A percentile compares a stretch with the other conserved stretches of the same genome.
Conservation (phyloP, 1,284 basidiomycete genomes). For the Irpex sp. region DNA sequence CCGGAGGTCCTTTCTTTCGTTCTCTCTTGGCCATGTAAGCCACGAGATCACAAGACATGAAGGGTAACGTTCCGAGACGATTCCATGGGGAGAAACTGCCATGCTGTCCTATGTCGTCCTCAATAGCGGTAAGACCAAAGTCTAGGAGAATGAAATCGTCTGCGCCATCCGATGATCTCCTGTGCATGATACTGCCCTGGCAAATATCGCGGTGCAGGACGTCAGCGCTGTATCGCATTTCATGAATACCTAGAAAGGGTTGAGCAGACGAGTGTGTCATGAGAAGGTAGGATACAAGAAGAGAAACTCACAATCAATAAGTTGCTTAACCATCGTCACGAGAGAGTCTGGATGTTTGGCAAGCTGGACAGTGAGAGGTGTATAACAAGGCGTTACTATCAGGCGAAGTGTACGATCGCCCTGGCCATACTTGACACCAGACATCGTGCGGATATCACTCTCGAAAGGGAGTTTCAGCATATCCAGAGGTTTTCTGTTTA, state of each 20-base stretch:
- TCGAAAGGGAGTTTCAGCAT: neutral
- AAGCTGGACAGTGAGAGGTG: neutral
- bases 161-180: neutral
- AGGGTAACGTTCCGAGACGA: slow-evolving; percentile 13
- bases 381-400: neutral
- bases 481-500: too few relatives aligned
- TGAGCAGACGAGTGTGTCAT: too few relatives aligned
- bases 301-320: neutral
- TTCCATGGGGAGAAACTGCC: neutral
- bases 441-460: neutral
- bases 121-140: slow-evolving; percentile 6
- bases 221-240: neutral
- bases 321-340: neutral
- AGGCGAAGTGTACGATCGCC: neutral
- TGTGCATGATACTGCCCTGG: slow-evolving; percentile 12
- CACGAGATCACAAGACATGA: slow-evolving; percentile 11
- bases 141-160: slow-evolving; percentile 11
- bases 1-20: neutral
- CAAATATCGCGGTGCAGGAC: neutral
- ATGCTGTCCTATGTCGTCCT: neutral
- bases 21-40: neutral
- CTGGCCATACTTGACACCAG: neutral
- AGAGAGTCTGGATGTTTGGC: neutral
- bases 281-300: neutral
- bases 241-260: neutral